Base-by-base conservation (phyloP, 805 yeast species). In the Teunomyces cretensis region DNA sequence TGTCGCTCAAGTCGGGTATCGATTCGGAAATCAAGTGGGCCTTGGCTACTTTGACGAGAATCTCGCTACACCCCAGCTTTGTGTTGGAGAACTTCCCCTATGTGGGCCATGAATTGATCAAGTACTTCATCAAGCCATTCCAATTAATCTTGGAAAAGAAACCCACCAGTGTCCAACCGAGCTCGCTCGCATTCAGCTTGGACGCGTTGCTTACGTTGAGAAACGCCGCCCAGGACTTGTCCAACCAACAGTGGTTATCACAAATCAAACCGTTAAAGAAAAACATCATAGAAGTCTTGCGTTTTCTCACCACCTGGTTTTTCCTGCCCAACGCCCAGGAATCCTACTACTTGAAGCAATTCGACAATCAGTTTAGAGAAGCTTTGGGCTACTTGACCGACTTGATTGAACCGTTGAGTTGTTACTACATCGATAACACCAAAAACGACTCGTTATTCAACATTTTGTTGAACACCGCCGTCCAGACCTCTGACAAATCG, bases 161-260 rank as follows among this genome's bases (percentile, higher is more conserved):
- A 27, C 43, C 45, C 1, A 40, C 41, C 13, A 41, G 53, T 16
- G 43, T 65, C 19, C 51, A 53, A 13, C 54, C 53, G 19, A 53
- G 52, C 9, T 35, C 49, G 16, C 48, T 71, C 33, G 55, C 60
- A 36, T 54, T 55, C 39, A 61, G 72, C 16, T 64, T 68, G 40
- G 72, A 70, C 57, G 74, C 85, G 6, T 74, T 84, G 54, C 70
- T 94, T 35, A 79, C 87, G 14, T 68, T 94, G 45, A 76, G 98
- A 58, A 94, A 94, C 63, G 67, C 88, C 38, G 79, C 88, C 2
- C 96, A 92, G 60, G 96, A 90, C 61, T 77, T 86, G 9, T 85
- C 78, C 37, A 86, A 88, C 56, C 94, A 96, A 33, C 89, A 86
- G 60, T 74, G 84, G 57, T 67, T 94, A 49, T 86, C 92, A 1